A percentile compares a stretch with the other conserved stretches of the same genome.
phyloP scores from a whole-genome alignment of 495 filamentous ascomycete genomes.

The Aspergillus incahuasiensis region DNA sequence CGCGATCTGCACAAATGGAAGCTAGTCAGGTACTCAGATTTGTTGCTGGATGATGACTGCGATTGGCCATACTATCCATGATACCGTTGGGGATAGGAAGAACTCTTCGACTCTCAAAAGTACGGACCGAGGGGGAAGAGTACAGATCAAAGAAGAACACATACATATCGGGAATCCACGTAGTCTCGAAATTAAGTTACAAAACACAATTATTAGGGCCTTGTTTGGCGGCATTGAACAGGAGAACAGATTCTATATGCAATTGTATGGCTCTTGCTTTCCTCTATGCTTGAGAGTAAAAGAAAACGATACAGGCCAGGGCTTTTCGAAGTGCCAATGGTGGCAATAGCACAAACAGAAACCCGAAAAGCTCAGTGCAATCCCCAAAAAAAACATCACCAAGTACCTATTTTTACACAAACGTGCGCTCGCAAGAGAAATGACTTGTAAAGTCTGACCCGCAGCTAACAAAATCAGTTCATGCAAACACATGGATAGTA shows the following conservation, averaged over 20 bases:
- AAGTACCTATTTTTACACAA: constrained; percentile 3
- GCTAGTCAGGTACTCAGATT: background rate
- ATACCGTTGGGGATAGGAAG: too few relatives aligned
- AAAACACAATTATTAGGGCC: background rate
- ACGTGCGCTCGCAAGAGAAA: constrained; percentile 8
- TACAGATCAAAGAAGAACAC: too few relatives aligned
- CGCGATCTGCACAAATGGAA: background rate
- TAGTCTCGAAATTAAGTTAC: too few relatives aligned
- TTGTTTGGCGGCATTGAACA: background rate
- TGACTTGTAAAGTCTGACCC: constrained; percentile 2
- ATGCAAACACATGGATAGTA: background rate
- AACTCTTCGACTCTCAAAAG: too few relatives aligned
- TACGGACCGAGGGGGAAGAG: too few relatives aligned
- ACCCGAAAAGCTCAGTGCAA: background rate
- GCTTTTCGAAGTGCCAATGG: background rate
- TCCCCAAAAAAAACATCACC: background rate
- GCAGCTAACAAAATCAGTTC: constrained; percentile 10
- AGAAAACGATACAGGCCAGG: background rate
- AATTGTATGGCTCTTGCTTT: background rate
- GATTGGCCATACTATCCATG: too few relatives aligned
- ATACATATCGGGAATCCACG: too few relatives aligned
- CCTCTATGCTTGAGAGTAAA: constrained; percentile 7
- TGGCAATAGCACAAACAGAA: background rate
- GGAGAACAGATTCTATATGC: background rate
- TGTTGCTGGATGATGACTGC: background rate